Evolutionary conservation across 441 rosid species (phyloP), one percentile per base, ranked within the genome.

Genomic region (Dalechampia spathulata): DNA sequence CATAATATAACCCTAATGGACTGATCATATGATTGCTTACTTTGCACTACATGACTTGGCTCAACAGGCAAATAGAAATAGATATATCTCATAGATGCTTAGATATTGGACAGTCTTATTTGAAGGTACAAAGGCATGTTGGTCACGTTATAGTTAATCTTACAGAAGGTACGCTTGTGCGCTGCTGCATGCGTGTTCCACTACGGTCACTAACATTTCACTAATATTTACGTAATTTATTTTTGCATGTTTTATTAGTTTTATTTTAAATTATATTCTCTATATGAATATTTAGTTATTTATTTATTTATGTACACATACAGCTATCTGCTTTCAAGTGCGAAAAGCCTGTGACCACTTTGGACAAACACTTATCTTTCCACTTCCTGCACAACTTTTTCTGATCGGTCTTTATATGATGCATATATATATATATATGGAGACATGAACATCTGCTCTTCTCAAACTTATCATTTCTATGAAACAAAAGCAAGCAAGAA

Each of bases 151-250:
- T n/a, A 30, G 16, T 39, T 49, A 30, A 47, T 44, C 27, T 32
- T 16, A 34, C 45, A 20, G 12, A 41, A 52, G 66, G 49, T 27
- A 49, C 49, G 19, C 13, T 50, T 45, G 71, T 58, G 74, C n/a
- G n/a, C n/a, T 58, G 61, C 36, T 70, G 70, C 81, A 54, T 75
- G 59, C 72, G 76, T 82, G 82, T 59, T 72, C 84, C 84, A 79
- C 77, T 73, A 68, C 11, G 17, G 59, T 57, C 76, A 70, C 69
- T 49, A 55, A 48, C 19, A 48, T 19, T 12, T 40, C 59, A 43
- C 25, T 44, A 61, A 58, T 21, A 49, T 8, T n/a, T 17, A 21
- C 7, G 2, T 30, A 30, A 30, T 30, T n/a, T 4, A 17, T 54
- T 53, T 46, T 37, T 41, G 16, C 44, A 22, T 52, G 57, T 22